Evolutionary conservation across 2,329 filamentous ascomycete genomes (phyloP).

Genomic region (Xylaria polymorpha): DNA sequence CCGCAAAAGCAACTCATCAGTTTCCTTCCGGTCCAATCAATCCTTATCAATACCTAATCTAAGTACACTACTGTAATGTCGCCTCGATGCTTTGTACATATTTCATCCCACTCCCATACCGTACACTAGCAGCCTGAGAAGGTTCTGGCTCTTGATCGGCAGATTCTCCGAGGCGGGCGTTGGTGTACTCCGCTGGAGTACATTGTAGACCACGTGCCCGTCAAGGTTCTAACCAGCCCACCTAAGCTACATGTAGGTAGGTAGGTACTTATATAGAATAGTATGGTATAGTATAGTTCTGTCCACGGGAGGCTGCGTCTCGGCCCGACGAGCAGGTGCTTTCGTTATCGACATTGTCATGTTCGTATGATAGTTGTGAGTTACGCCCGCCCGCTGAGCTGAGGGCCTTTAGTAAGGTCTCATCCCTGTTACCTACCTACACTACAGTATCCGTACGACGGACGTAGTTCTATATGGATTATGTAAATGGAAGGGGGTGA

Average conservation of each 20-base stretch:
- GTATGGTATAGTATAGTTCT: no score
- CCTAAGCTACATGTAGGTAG: neutral
- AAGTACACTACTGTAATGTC: no score
- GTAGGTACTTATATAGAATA: neutral
- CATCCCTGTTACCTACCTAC: neutral
- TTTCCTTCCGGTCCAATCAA: neutral
- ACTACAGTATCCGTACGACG: no score
- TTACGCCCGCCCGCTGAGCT: no score
- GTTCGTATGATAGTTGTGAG: neutral
- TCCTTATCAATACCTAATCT: neutral
- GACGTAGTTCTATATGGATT: neutral
- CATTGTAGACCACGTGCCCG: constrained; percentile 29
- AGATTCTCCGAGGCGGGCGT: constrained; percentile 25
- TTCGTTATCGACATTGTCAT: neutral
- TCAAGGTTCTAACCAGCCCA: constrained; percentile 13
- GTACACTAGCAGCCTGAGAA: neutral
- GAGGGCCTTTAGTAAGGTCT: neutral
- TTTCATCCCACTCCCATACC: neutral
- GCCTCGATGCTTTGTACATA: neutral
- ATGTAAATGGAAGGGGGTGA: neutral
- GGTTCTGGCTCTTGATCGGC: constrained; percentile 25
- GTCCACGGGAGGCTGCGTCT: neutral
- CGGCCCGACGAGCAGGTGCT: neutral
- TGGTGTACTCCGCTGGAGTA: constrained; percentile 20
- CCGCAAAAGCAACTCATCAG: neutral